phyloP scores from a whole-genome alignment of 2,329 filamentous ascomycete genomes.

The Raffaelea deltoideospora region DNA sequence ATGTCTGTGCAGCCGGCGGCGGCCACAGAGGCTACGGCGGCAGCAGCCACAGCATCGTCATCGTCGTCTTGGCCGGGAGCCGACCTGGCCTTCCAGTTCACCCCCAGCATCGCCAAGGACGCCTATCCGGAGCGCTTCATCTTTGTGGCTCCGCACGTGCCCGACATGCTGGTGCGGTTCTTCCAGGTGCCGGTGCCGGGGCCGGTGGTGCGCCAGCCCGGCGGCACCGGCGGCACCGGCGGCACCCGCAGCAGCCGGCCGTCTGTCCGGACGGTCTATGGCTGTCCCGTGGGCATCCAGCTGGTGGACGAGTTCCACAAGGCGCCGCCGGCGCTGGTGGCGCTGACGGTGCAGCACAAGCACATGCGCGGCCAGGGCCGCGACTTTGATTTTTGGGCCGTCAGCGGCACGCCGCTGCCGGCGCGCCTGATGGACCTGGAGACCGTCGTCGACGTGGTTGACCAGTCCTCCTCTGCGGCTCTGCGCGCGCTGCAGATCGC shows the following conservation, averaged over 20 bases:
- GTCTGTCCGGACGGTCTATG: slow-evolving; percentile 7
- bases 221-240: not conserved
- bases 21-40: not conserved
- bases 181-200: slow-evolving; percentile 10
- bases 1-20: slow-evolving; percentile 5
- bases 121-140: slow-evolving; percentile 12
- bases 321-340: slow-evolving; percentile 4
- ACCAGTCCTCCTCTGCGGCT: slow-evolving; percentile 5
- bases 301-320: slow-evolving; percentile 14
- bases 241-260: too few species aligned
- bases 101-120: slow-evolving; percentile 7
- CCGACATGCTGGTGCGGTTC: slow-evolving; percentile 7
- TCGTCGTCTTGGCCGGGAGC: too few species aligned
- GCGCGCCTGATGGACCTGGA: slow-evolving; percentile 9
- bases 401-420: slow-evolving; percentile 11
- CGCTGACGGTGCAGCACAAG: slow-evolving; percentile 8
- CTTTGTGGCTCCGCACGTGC: slow-evolving; percentile 9
- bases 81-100: slow-evolving; percentile 6
- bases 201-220: slow-evolving; percentile 4
- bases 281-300: slow-evolving; percentile 11
- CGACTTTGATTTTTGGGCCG: slow-evolving; percentile 12
- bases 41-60: slow-evolving; percentile 5
- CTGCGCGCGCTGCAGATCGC: slow-evolving; percentile 8
- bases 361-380: slow-evolving; percentile 2
- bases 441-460: slow-evolving; percentile 5